Percentiles rank a stretch among this genome's conserved stretches.
These are phyloP conservation scores for Forsythia viridissima DNA, from an alignment of 257 asterid species.

Conservation along the genomic window DNA sequence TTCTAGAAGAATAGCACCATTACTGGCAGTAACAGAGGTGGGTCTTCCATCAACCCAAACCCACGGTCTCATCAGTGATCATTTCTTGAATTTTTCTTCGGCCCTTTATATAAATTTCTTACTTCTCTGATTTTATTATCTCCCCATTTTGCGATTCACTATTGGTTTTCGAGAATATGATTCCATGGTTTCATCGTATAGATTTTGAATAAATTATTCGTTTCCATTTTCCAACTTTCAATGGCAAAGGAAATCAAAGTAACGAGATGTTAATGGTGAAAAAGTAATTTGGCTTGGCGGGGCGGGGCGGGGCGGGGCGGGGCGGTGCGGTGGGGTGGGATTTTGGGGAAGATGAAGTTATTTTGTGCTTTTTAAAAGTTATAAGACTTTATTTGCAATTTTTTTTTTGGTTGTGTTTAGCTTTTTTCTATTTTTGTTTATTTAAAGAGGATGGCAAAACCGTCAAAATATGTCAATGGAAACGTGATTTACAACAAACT, in stretches of 20 bases:
- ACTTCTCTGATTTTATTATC: neutral
- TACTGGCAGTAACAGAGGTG: neutral
- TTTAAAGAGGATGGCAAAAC: too few species aligned
- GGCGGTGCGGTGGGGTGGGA: too few species aligned
- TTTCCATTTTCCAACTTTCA: neutral
- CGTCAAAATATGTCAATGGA: too few species aligned
- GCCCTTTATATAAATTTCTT: neutral
- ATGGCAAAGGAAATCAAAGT: neutral
- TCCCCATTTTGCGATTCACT: neutral
- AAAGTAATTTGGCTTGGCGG: too few species aligned
- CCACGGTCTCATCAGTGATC: conserved; percentile 25
- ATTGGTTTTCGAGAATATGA: neutral
- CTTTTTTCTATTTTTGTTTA: too few species aligned
- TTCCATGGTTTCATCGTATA: neutral
- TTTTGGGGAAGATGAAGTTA: too few species aligned
- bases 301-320: too few species aligned
- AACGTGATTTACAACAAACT: too few species aligned
- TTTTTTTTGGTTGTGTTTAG: too few species aligned
- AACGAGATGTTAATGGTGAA: neutral
- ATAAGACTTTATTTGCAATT: too few species aligned
- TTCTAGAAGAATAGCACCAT: conserved; percentile 30
- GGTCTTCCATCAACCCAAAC: conserved; percentile 26
- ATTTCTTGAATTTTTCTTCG: neutral
- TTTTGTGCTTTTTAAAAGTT: too few species aligned
- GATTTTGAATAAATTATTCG: neutral